Conservation (phyloP, 495 filamentous ascomycete genomes). For the Letharia columbiana region DNA sequence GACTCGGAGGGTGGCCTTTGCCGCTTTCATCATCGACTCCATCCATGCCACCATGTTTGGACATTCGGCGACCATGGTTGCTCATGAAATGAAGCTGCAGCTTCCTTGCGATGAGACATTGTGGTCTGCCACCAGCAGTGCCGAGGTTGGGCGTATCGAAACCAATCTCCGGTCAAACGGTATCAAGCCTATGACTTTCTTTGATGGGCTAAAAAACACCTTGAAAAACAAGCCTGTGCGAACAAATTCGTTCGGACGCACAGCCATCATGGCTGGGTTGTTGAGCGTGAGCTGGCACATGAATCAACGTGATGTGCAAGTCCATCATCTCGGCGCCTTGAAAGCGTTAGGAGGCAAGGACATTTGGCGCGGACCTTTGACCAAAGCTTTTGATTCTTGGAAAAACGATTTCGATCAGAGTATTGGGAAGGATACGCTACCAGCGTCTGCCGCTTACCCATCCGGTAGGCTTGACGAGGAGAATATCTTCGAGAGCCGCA, state of each 20-base stretch:
- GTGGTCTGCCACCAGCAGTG: constrained; percentile 85
- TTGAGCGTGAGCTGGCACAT: constrained; percentile 96
- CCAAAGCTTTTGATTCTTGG: constrained; percentile 91
- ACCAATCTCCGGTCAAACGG: constrained; percentile 72
- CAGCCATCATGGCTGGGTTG: constrained; percentile 88
- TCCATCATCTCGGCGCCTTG: constrained; percentile 71
- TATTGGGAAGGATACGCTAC: constrained; percentile 43
- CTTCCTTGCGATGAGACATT: constrained; percentile 89
- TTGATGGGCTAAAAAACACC: constrained; percentile 86
- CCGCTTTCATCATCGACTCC: constrained; percentile 90
- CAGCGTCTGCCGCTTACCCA: constrained; percentile 33
- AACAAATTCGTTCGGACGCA: constrained; percentile 93
- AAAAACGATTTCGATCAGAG: constrained; percentile 86
- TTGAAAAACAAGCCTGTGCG: constrained; percentile 78
- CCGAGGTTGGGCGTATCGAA: constrained; percentile 83
- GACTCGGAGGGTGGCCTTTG: constrained; percentile 83
- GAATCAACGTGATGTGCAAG: constrained; percentile 92
- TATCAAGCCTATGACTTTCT: constrained; percentile 76
- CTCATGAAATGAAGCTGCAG: constrained; percentile 87
- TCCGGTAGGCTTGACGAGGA: constrained; percentile 52
- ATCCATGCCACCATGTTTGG: constrained; percentile 98
- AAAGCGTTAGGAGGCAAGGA: constrained; percentile 81
- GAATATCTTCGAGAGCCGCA: constrained; percentile 75
- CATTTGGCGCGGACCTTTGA: constrained; percentile 84
- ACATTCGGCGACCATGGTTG: constrained; percentile 93